These are phyloP conservation scores for Mortierella sp. DNA, from an alignment of 371 early-diverging fungal species.

Conservation along the genomic window DNA sequence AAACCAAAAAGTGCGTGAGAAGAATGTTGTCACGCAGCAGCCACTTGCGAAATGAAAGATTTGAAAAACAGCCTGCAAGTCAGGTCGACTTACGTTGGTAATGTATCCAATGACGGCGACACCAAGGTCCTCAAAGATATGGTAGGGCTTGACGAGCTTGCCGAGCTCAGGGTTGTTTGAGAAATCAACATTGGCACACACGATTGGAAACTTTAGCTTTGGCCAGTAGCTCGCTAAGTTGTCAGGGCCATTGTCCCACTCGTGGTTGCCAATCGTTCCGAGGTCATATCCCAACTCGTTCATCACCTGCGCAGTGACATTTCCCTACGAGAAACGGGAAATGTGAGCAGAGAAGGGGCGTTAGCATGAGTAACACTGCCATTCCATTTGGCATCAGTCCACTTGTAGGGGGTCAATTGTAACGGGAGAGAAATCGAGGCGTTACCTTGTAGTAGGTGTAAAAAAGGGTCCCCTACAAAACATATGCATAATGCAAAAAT, in stretches of 20 bases:
- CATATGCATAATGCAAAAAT: not conserved
- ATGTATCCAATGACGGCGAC: constrained; percentile 77
- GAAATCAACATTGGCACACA: constrained; percentile 75
- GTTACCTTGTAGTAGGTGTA: constrained; percentile 64
- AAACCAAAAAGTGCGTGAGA: not conserved
- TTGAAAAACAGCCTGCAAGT: not conserved
- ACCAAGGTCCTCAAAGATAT: constrained; percentile 70
- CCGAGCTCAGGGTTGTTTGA: constrained; percentile 59
- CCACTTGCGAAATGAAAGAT: not conserved
- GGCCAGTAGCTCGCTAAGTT: constrained; percentile 65
- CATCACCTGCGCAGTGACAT: constrained; percentile 66
- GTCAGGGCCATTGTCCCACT: constrained; percentile 76
- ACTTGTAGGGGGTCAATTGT: not conserved
- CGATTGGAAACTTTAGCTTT: constrained; percentile 70
- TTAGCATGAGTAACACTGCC: not conserved
- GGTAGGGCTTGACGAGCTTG: constrained; percentile 72
- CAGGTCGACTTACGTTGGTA: constrained; percentile 59
- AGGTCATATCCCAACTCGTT: constrained; percentile 71
- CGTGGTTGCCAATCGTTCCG: constrained; percentile 79
- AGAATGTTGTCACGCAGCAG: not conserved
- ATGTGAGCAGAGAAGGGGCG: not conserved
- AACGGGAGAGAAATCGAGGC: not conserved
- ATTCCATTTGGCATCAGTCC: not conserved
- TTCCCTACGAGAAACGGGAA: constrained; percentile 37
- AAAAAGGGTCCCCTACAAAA: constrained; percentile 71